Evolutionary conservation across 768 basidiomycete species (phyloP), one percentile per base, ranked within the genome.

Genomic region (Leccinum barrowsii): DNA sequence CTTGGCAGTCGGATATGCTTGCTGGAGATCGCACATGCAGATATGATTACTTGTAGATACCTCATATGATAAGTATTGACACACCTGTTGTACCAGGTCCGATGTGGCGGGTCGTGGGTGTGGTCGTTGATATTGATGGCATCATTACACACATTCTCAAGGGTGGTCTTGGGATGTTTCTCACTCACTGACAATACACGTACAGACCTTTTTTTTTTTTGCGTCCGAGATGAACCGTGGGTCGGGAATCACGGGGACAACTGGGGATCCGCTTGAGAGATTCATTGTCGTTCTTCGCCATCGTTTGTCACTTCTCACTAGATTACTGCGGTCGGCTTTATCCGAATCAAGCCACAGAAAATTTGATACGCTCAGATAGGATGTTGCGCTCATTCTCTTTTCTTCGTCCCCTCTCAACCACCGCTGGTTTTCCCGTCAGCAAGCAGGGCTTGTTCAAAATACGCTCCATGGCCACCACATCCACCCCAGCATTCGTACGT

Each of bases 401-500:
- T 53, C 58, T 66, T 59, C 70, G 68, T 70, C 62, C 64, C 11
- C 24, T 60, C 47, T 28, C 70, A 5, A 63, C 70, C 55, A 55
- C 67, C 32, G 44, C 63, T 26, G 50, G 61, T 50, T 63, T 62
- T 56, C 73, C 71, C 53, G 57, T 74, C 62, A 57, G 51, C 51
- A 63, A 53, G 22, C 58, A 52, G 17, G 30, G 46, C 50, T 4
- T 48, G 22, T 34, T 50, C 42, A 65, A 59, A 60, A 55, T 66
- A 56, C 76, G 82, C 67, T 77, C 76, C 68, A 89, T 89, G 87
- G 83, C 86, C 63, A 80, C 82, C 21, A 67, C 76, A 44, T 75
- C 69, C 66, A 87, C 84, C 24, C 84, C 85, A 7, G 81, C 80
- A 59, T 90, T 83, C 61, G 87, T 87, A 63, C 17, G 85, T 78